These are phyloP conservation scores for Amylostereum areolatum DNA, from an alignment of 1,284 basidiomycete genomes.

Conservation along the genomic window DNA sequence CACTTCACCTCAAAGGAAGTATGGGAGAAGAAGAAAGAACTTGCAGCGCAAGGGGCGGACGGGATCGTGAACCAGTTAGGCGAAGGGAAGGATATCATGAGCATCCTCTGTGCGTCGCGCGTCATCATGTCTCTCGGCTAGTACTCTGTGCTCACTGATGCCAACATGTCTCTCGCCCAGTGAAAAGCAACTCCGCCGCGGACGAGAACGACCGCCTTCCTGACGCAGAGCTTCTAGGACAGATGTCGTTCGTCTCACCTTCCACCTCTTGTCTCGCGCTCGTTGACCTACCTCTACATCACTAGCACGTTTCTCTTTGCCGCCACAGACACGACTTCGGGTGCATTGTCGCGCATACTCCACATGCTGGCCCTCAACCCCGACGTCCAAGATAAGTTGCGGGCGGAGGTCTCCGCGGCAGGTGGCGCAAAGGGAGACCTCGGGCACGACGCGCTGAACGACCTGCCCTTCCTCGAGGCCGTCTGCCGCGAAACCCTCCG, in stretches of 20 bases:
- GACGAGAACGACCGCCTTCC: constrained; percentile 6
- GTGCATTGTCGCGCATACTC: constrained; percentile 20
- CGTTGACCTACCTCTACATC: too few relatives aligned
- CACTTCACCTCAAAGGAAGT: constrained; percentile 28
- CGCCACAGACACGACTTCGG: constrained; percentile 23
- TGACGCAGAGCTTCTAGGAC: constrained; percentile 9
- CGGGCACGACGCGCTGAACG: constrained; percentile 21
- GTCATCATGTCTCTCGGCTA: constrained; percentile 13
- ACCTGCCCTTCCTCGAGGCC: constrained; percentile 25
- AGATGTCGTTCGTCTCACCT: constrained; percentile 8
- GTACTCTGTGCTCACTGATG: neutral
- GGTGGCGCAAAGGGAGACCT: constrained; percentile 15
- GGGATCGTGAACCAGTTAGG: constrained; percentile 25
- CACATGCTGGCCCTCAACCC: constrained; percentile 17
- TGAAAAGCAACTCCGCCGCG: constrained; percentile 7
- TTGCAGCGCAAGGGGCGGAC: constrained; percentile 28
- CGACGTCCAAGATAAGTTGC: constrained; percentile 19
- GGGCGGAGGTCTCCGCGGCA: constrained; percentile 19
- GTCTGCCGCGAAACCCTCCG: constrained; percentile 28
- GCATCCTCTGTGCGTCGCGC: constrained; percentile 29
- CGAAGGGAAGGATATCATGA: constrained; percentile 39
- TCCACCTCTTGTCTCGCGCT: too few relatives aligned
- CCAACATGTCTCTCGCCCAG: neutral
- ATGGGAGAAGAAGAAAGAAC: constrained; percentile 28
- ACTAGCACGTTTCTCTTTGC: constrained; percentile 23